phyloP scores from a whole-genome alignment of 208 protist genomes.

The Leishmania major region DNA sequence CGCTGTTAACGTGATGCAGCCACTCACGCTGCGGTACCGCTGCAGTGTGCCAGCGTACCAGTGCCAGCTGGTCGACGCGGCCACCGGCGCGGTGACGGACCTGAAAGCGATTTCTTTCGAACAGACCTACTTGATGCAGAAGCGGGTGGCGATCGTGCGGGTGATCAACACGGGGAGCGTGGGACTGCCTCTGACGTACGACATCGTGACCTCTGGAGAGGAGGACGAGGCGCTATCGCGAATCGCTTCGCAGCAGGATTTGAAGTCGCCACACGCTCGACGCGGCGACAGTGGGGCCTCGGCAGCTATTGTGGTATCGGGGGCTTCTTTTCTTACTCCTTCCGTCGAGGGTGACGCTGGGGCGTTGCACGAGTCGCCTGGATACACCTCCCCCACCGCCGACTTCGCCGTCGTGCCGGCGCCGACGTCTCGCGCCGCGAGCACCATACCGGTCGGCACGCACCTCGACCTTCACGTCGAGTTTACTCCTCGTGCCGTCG shows the following conservation, averaged over 20 bases:
- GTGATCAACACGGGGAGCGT: slow-evolving; percentile 91
- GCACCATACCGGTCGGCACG: slow-evolving; percentile 53
- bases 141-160: slow-evolving; percentile 66
- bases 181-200: slow-evolving; percentile 69
- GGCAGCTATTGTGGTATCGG: too few relatives aligned
- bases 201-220: background rate
- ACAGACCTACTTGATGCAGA: slow-evolving; percentile 95
- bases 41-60: slow-evolving; percentile 72
- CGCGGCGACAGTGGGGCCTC: background rate
- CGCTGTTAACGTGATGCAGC: slow-evolving; percentile 43
- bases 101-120: slow-evolving; percentile 75
- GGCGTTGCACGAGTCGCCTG: background rate
- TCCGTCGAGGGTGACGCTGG: slow-evolving; percentile 2
- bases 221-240: background rate
- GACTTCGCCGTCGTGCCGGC: slow-evolving; percentile 14
- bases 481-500: slow-evolving; percentile 86
- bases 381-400: background rate
- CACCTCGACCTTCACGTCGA: slow-evolving; percentile 67
- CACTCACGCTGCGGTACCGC: slow-evolving; percentile 62
- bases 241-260: background rate
- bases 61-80: slow-evolving; percentile 27
- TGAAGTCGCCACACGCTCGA: background rate
- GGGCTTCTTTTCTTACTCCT: background rate
- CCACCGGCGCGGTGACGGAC: background rate
- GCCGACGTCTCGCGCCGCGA: slow-evolving; percentile 19